Evolutionary conservation across 2,329 filamentous ascomycete species (phyloP).

Genomic region (Leptographium flavum): DNA sequence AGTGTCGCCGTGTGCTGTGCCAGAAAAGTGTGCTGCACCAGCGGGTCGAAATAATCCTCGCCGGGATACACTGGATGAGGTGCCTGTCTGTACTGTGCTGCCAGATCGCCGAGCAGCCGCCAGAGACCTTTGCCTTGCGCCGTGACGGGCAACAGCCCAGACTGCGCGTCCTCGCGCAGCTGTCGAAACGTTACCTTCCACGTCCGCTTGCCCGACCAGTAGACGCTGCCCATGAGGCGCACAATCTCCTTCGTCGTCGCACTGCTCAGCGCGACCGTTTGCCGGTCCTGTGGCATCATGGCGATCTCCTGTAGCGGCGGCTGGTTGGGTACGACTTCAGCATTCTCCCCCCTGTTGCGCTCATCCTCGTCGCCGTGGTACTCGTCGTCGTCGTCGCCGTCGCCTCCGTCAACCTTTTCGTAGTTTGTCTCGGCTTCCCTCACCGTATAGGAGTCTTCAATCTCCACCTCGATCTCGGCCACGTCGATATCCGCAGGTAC

Average conservation of each 20-base stretch:
- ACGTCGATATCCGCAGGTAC: neutral
- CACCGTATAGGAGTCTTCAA: too few relatives aligned
- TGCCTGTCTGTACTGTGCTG: neutral
- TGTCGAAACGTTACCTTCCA: constrained; percentile 7
- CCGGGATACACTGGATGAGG: neutral
- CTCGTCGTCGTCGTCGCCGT: neutral
- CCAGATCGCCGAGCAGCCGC: neutral
- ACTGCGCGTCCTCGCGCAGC: neutral
- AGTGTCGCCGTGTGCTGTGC: neutral
- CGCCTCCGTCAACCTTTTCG: neutral
- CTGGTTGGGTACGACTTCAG: neutral
- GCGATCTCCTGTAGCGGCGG: neutral
- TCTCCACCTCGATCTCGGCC: neutral
- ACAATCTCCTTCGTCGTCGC: neutral
- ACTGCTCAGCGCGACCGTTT: neutral
- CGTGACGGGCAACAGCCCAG: constrained; percentile 1
- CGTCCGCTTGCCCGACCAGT: constrained; percentile 7
- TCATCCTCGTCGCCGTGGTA: neutral
- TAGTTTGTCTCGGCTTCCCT: too few relatives aligned
- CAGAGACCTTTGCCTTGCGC: neutral
- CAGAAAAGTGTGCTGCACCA: constrained; percentile 1
- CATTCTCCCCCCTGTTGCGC: neutral
- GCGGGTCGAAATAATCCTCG: neutral
- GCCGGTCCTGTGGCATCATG: neutral
- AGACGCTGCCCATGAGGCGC: constrained; percentile 6